Evolutionary conservation across 83 land plant species (phyloP).

Genomic region (Thuja plicata): DNA sequence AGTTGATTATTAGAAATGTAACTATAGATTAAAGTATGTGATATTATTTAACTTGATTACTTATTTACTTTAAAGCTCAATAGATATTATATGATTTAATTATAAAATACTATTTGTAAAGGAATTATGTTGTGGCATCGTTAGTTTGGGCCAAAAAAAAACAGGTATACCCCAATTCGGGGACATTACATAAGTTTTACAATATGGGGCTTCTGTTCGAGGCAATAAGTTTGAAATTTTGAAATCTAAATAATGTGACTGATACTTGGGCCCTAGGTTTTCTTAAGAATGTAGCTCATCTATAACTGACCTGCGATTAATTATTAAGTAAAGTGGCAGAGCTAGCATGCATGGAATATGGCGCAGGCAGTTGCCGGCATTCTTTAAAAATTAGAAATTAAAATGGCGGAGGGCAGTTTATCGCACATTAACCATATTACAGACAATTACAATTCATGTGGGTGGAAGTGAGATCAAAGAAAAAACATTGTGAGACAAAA

Average conservation of each 20-base stretch:
- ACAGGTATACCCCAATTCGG: too few species aligned
- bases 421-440: neutral
- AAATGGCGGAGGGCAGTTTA: neutral
- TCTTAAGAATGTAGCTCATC: neutral
- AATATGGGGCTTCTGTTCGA: neutral
- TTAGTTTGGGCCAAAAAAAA: too few species aligned
- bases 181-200: too few species aligned
- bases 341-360: neutral
- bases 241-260: neutral
- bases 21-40: too few species aligned
- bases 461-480: neutral
- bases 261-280: neutral
- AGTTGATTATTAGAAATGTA: too few species aligned
- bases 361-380: neutral
- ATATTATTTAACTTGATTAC: too few species aligned
- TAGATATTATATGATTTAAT: too few species aligned
- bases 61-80: too few species aligned
- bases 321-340: neutral
- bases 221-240: neutral
- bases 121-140: too few species aligned
- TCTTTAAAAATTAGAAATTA: too few species aligned
- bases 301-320: neutral
- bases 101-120: too few species aligned
- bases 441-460: too few species aligned
- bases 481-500: neutral